These are phyloP conservation scores for Podospora pseudopauciseta DNA, from an alignment of 495 filamentous ascomycete species.

Conservation along the genomic window DNA sequence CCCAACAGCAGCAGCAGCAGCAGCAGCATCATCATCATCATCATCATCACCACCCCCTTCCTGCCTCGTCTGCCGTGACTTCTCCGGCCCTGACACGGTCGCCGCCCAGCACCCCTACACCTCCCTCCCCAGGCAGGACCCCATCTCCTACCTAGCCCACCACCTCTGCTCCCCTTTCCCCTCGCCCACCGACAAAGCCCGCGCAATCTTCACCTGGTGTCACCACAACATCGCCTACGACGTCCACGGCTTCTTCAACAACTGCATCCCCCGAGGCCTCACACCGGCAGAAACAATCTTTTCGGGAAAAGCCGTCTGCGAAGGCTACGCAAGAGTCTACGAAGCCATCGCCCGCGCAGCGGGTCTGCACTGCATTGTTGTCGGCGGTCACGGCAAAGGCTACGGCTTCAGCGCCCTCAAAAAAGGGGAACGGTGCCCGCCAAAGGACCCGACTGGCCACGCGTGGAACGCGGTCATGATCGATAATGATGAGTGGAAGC, in stretches of 20 bases:
- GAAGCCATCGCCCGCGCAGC: constrained; percentile 65
- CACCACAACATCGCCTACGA: constrained; percentile 94
- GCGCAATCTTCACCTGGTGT: constrained; percentile 89
- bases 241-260: constrained; percentile 67
- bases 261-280: constrained; percentile 56
- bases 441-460: constrained; percentile 53
- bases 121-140: constrained; percentile 60
- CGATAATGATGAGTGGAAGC: constrained; percentile 82
- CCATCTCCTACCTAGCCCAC: constrained; percentile 64
- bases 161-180: constrained; percentile 76
- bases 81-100: constrained; percentile 71
- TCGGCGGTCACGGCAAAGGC: constrained; percentile 84
- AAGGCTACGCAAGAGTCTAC: constrained; percentile 86
- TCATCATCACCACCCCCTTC: constrained; percentile 2
- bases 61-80: constrained; percentile 85
- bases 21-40: constrained; percentile 17
- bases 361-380: constrained; percentile 66
- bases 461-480: constrained; percentile 94
- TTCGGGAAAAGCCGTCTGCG: constrained; percentile 80
- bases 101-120: constrained; percentile 72
- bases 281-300: constrained; percentile 65
- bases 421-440: constrained; percentile 56
- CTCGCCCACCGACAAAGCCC: constrained; percentile 82
- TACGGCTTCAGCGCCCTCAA: constrained; percentile 59
- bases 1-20: constrained; percentile 14